Evolutionary conservation across 257 asterid genomes (phyloP), one percentile per base, ranked within the genome.

Genomic region (Lycium ferocissimum): DNA sequence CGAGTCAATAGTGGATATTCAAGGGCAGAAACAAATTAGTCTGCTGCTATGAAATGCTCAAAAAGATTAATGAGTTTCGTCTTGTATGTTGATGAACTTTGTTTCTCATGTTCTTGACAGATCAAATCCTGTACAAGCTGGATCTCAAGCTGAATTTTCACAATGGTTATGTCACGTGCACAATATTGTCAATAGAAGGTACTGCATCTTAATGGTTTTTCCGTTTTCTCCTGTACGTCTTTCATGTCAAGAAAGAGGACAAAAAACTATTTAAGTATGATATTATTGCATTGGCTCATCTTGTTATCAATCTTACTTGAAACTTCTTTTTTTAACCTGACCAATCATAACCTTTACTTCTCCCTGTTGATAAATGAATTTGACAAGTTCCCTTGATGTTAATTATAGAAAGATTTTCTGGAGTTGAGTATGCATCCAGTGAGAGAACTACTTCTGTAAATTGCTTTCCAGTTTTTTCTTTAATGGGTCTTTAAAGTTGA

Each of bases 131-230:
- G 97, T 95, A 10, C 88, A 90, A 86, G 93, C 91, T 82, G 97
- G 98, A 85, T 93, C 98, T 69, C 98, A 96, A 33, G 89, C 91
- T 7, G 98, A 96, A 85, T 91, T 96, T 69, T 91, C 98, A 35
- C 95, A 88, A 73, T 94, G 98, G 99, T 82, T 96, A 90, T 96
- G 98, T 87, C 94, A 91, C 6, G 93, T 84, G 67, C 99, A 96
- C 89, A 96, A 95, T 85, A 93, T 96, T 79, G 99, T 96, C 78
- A 96, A 95, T 83, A 87, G 99, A 88, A 96, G 99, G 98, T 96
- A 91, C 65, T 53, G 47, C 65, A 9, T 8, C 54, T 47, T n/a
- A 4, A 72, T 43, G 80, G 3, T 45, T 43, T 45, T 45, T 72
- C 10, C 6, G 10, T 35, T n/a, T 70, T 22, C 35, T 63, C 49